phyloP scores from a whole-genome alignment of 352 stramenopile genomes.

The Pythium monospermum region DNA sequence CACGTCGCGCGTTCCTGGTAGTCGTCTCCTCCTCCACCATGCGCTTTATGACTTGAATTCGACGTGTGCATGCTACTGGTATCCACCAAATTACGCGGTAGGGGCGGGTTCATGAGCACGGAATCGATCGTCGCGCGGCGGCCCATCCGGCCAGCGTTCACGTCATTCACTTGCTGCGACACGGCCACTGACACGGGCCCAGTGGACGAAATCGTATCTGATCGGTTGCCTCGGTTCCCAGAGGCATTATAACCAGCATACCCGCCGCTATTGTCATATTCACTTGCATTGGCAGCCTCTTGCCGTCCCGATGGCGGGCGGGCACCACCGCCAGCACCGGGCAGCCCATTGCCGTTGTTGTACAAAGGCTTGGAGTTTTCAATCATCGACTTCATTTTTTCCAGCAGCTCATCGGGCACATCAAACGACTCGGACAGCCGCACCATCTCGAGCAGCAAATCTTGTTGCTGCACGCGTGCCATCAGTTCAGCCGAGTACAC shows the following conservation, averaged over 20 bases:
- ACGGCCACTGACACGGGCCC: conserved; percentile 61
- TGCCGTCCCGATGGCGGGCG: conserved; percentile 12
- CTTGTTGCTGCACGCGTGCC: conserved; percentile 57
- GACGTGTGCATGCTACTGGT: conserved; percentile 11
- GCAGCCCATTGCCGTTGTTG: conserved; percentile 12
- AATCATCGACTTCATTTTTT: conserved; percentile 46
- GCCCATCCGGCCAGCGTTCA: conserved; percentile 13
- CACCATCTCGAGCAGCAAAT: conserved; percentile 41
- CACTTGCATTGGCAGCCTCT: conserved; percentile 2
- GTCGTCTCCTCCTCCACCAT: conserved; percentile 8
- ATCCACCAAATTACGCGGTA: conserved; percentile 24
- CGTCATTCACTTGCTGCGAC: conserved; percentile 18
- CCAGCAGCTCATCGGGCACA: conserved; percentile 39
- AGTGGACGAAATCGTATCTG: conserved; percentile 56
- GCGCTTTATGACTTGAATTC: conserved; percentile 8
- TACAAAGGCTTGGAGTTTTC: conserved; percentile 36
- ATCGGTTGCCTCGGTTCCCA: conserved; percentile 52
- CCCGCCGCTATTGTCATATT: not conserved
- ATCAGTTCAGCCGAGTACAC: conserved; percentile 77
- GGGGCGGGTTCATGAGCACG: conserved; percentile 24
- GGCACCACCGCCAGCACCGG: not conserved
- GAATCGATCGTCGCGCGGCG: conserved; percentile 26
- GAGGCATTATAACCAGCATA: no score
- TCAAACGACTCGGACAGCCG: conserved; percentile 49
- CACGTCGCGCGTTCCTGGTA: conserved; percentile 26